A percentile compares a stretch with the other conserved stretches of the same genome.
Conservation (phyloP, 306 rosid species). For the Psophocarpus tetragonolobus region DNA sequence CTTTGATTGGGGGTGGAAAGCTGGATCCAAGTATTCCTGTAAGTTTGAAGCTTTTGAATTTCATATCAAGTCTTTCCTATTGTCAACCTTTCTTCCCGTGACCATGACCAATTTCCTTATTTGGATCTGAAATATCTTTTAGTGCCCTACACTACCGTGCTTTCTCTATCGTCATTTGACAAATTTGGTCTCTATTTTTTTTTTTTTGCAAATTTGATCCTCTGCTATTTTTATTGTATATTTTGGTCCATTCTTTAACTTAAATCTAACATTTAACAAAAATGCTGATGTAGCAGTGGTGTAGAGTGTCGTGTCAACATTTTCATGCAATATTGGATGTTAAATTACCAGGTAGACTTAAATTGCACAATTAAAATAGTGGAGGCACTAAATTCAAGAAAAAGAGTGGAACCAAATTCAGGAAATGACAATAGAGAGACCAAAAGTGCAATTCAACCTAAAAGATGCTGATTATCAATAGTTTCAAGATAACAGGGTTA, state of each 20-base stretch:
- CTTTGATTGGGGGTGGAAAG: conserved; percentile 82
- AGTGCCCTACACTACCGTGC: neutral
- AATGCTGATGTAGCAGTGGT: neutral
- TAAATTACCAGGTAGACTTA: neutral
- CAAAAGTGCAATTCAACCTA: too few species aligned
- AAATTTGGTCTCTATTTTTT: neutral
- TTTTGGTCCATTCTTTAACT: neutral
- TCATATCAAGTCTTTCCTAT: neutral
- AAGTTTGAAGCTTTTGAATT: conserved; percentile 47
- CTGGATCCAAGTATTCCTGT: conserved; percentile 76
- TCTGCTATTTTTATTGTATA: neutral
- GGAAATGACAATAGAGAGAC: too few species aligned
- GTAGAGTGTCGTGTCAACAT: neutral
- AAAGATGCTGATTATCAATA: neutral
- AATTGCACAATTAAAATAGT: neutral
- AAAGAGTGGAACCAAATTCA: neutral
- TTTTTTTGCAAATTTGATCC: neutral
- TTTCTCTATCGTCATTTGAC: neutral
- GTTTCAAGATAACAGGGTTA: neutral
- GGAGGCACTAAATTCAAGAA: neutral
- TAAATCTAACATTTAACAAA: neutral
- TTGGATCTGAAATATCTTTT: conserved; percentile 9
- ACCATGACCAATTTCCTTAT: neutral
- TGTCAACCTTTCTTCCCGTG: conserved; percentile 10
- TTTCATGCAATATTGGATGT: neutral